Conservation (phyloP, 371 early-diverging fungal species). For the Batkoa obscura region DNA sequence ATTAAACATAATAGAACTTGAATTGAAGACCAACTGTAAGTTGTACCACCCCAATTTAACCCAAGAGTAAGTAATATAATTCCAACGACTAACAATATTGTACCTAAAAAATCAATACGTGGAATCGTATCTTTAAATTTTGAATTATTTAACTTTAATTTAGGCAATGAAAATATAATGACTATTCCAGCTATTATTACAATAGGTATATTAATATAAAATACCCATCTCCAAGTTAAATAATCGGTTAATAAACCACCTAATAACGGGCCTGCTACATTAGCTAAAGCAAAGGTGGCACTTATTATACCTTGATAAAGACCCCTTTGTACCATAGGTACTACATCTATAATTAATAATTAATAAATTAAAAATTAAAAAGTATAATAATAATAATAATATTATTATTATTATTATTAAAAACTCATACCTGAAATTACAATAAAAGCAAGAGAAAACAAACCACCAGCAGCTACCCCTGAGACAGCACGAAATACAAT, state of each 20-base stretch:
- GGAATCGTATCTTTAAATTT: constrained; percentile 20
- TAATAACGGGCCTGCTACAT: constrained; percentile 23
- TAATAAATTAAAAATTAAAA: too few relatives aligned
- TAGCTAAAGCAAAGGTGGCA: constrained; percentile 18
- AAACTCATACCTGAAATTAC: constrained; percentile 14
- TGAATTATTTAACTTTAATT: constrained; percentile 7
- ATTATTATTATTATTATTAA: too few relatives aligned
- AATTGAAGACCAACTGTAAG: constrained; percentile 37
- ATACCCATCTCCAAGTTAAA: constrained; percentile 25
- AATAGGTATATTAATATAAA: constrained; percentile 20
- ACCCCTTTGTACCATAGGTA: not conserved
- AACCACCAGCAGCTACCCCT: constrained; percentile 50
- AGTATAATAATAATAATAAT: too few relatives aligned
- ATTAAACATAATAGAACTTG: constrained; percentile 30
- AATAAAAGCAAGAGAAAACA: constrained; percentile 23
- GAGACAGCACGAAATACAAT: constrained; percentile 45
- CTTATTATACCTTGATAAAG: not conserved
- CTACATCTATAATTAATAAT: not conserved
- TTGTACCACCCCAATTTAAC: constrained; percentile 15
- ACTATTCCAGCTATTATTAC: constrained; percentile 8
- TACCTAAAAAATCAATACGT: constrained; percentile 4
- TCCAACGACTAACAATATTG: not conserved
- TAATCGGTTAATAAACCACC: constrained; percentile 25
- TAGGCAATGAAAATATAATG: too few relatives aligned
- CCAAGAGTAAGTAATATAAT: constrained; percentile 1